phyloP scores from a whole-genome alignment of 345 rosid genomes.

The Boechera retrofracta region DNA sequence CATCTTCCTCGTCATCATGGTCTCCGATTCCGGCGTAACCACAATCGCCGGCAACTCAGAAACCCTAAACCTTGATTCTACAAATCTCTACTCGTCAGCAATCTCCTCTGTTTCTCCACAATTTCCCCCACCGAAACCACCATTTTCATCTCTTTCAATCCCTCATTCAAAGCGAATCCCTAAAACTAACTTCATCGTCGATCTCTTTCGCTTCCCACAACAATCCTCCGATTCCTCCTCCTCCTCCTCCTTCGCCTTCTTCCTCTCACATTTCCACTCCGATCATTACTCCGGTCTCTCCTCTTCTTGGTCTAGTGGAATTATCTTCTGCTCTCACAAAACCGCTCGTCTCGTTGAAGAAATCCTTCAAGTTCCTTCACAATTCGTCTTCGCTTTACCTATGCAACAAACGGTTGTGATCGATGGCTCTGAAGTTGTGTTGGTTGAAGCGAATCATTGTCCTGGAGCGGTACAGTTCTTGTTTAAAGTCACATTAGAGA shows the following conservation, averaged over 20 bases:
- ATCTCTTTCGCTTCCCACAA: constrained; percentile 68
- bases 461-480: constrained; percentile 91
- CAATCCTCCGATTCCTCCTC: constrained; percentile 40
- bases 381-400: constrained; percentile 61
- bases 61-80: constrained; percentile 60
- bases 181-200: constrained; percentile 77
- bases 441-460: constrained; percentile 86
- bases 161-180: constrained; percentile 76
- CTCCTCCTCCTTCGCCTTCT: constrained; percentile 57
- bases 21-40: constrained; percentile 26
- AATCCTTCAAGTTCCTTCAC: constrained; percentile 59
- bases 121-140: constrained; percentile 29
- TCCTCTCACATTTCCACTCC: constrained; percentile 94
- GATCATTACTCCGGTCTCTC: constrained; percentile 86
- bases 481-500: constrained; percentile 55
- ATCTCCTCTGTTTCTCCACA: constrained; percentile 40
- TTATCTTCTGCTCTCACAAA: constrained; percentile 71
- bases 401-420: constrained; percentile 47
- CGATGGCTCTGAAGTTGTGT: constrained; percentile 69
- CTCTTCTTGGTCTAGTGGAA: constrained; percentile 74
- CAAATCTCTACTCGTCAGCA: constrained; percentile 58
- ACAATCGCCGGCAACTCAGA: constrained; percentile 18
- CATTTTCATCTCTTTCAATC: constrained; percentile 43
- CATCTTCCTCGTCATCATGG: constrained; percentile 25
- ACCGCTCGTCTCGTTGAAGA: constrained; percentile 67